phyloP scores from a whole-genome alignment of 495 filamentous ascomycete species.

The Lasiosphaeria miniovina region DNA sequence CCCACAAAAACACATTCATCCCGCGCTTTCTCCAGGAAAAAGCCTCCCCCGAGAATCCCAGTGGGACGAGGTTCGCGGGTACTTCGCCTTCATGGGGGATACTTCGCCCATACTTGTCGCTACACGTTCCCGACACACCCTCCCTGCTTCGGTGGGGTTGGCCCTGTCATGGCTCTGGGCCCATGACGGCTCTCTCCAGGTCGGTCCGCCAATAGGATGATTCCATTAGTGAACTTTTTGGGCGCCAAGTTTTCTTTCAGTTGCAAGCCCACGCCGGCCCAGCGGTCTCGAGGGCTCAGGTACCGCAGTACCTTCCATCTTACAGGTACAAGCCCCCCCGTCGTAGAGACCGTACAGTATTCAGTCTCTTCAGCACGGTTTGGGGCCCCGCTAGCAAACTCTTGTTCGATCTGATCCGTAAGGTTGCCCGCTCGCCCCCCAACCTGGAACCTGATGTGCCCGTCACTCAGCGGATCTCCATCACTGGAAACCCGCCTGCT shows the following conservation, averaged over 20 bases:
- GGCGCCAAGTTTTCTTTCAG: conserved; percentile 16
- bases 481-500: conserved; percentile 13
- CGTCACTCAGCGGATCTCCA: conserved; percentile 9
- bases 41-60: conserved; percentile 24
- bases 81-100: conserved; percentile 14
- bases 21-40: conserved; percentile 20
- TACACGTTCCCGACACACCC: conserved; percentile 19
- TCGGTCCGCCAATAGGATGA: conserved; percentile 27
- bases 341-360: not conserved
- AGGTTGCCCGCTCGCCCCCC: not conserved
- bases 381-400: not conserved
- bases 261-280: conserved; percentile 2
- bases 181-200: conserved; percentile 11
- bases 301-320: not conserved
- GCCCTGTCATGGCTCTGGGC: conserved; percentile 24
- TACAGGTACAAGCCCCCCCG: not conserved
- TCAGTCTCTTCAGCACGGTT: not conserved
- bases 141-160: conserved; percentile 20
- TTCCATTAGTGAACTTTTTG: conserved; percentile 26
- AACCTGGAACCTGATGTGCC: not conserved
- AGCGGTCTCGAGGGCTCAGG: not conserved
- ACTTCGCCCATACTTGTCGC: conserved; percentile 19
- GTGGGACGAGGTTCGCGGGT: conserved; percentile 9
- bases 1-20: conserved; percentile 23
- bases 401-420: not conserved